These are phyloP conservation scores for Starmera quercuum DNA, from an alignment of 805 yeast species.

Conservation along the genomic window DNA sequence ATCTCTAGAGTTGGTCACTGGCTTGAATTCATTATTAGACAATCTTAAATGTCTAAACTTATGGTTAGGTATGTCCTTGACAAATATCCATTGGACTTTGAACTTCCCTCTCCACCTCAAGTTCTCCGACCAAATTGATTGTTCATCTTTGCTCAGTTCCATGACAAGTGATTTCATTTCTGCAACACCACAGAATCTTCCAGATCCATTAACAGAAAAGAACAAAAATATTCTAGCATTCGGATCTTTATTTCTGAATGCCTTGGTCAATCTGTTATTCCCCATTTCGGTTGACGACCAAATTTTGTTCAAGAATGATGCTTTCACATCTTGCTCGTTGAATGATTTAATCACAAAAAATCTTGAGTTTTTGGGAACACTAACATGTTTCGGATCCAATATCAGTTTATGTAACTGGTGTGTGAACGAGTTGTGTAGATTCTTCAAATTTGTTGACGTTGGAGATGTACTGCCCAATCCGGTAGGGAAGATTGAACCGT, in stretches of 20 bases:
- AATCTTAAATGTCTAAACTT: constrained; percentile 37
- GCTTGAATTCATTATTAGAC: constrained; percentile 37
- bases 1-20: constrained; percentile 54
- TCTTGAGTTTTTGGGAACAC: constrained; percentile 24
- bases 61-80: constrained; percentile 44
- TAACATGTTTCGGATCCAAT: constrained; percentile 3
- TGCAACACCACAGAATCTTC: constrained; percentile 51
- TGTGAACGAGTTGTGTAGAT: not conserved
- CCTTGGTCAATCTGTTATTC: constrained; percentile 40
- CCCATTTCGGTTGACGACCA: constrained; percentile 60
- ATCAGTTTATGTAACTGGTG: constrained; percentile 3
- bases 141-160: constrained; percentile 25
- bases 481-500: too few species aligned
- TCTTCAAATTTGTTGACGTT: not conserved
- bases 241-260: constrained; percentile 20
- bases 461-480: too few species aligned
- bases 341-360: constrained; percentile 51
- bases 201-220: constrained; percentile 52
- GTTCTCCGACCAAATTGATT: constrained; percentile 40
- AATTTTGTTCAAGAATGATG: constrained; percentile 39
- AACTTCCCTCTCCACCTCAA: constrained; percentile 45
- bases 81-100: constrained; percentile 43
- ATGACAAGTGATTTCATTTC: constrained; percentile 36
- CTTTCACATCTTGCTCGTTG: constrained; percentile 37
- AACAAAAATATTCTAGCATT: constrained; percentile 36